These are phyloP conservation scores for Rhododendron molle DNA, from an alignment of 148 eudicot genomes.

Conservation along the genomic window DNA sequence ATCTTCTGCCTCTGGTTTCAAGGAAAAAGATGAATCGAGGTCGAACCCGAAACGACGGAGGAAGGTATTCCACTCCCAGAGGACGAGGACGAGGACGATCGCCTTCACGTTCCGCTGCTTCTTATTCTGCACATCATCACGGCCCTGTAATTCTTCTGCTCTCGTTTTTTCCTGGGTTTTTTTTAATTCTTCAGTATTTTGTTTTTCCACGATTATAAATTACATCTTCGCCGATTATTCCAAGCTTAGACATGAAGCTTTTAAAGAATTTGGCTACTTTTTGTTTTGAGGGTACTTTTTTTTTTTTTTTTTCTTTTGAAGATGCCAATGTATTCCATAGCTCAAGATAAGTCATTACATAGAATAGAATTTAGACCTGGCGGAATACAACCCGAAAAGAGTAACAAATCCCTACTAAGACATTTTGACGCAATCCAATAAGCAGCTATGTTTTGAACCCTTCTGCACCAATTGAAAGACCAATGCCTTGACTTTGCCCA, in stretches of 20 bases:
- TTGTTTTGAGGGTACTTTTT: too few relatives aligned
- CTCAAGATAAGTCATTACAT: too few relatives aligned
- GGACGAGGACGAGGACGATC: constrained; percentile 8
- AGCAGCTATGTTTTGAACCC: too few relatives aligned
- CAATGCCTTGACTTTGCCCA: too few relatives aligned
- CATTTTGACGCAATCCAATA: too few relatives aligned
- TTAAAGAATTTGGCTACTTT: neutral
- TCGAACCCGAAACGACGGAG: constrained; percentile 4
- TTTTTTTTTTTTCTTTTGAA: too few relatives aligned
- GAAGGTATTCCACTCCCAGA: constrained; percentile 1
- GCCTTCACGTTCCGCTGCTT: neutral
- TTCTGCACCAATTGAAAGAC: too few relatives aligned
- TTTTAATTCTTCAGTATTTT: neutral
- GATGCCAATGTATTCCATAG: too few relatives aligned
- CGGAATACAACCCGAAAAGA: too few relatives aligned
- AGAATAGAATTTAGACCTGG: too few relatives aligned
- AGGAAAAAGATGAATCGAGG: neutral
- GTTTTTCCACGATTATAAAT: neutral
- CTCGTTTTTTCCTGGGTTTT: neutral
- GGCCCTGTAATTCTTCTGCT: neutral
- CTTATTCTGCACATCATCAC: neutral
- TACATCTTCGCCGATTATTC: neutral
- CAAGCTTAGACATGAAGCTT: neutral
- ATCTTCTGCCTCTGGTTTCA: neutral
- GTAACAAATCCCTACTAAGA: too few relatives aligned